phyloP scores from a whole-genome alignment of 2,329 filamentous ascomycete species.

The Colletotrichum musae region DNA sequence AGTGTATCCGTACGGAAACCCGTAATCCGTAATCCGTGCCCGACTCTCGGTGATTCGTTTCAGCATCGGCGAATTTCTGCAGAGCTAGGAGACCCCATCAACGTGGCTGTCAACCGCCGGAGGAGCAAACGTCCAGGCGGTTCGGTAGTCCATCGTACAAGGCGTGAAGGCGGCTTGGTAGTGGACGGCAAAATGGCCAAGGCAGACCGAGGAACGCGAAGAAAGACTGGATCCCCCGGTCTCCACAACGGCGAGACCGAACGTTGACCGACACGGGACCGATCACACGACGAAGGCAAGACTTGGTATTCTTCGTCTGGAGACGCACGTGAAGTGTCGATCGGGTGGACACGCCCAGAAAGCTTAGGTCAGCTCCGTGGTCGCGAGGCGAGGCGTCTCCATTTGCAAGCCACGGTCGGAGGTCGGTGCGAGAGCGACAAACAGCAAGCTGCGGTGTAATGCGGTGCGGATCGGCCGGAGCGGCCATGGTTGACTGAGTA shows the following conservation, averaged over 20 bases:
- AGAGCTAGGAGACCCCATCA: conserved; percentile 19
- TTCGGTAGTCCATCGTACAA: conserved; percentile 14
- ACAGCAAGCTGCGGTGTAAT: too few relatives aligned
- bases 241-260: conserved; percentile 36
- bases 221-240: conserved; percentile 23
- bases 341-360: conserved; percentile 24
- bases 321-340: conserved; percentile 18
- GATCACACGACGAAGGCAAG: conserved; percentile 28
- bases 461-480: conserved; percentile 39
- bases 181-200: conserved; percentile 32
- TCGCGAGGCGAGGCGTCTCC: conserved; percentile 26
- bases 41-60: conserved; percentile 32
- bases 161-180: background rate
- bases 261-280: conserved; percentile 36
- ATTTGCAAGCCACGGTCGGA: conserved; percentile 22
- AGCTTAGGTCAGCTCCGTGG: conserved; percentile 33
- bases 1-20: background rate
- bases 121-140: conserved; percentile 20
- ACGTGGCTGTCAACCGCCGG: conserved; percentile 22
- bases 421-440: conserved; percentile 21
- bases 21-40: conserved; percentile 22
- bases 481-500: conserved; percentile 31
- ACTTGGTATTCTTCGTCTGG: conserved; percentile 26
- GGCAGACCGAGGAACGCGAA: conserved; percentile 11
- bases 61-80: conserved; percentile 30